Conservation (phyloP, 108 stramenopile genomes). For the Nannochloropsis oceanica region DNA sequence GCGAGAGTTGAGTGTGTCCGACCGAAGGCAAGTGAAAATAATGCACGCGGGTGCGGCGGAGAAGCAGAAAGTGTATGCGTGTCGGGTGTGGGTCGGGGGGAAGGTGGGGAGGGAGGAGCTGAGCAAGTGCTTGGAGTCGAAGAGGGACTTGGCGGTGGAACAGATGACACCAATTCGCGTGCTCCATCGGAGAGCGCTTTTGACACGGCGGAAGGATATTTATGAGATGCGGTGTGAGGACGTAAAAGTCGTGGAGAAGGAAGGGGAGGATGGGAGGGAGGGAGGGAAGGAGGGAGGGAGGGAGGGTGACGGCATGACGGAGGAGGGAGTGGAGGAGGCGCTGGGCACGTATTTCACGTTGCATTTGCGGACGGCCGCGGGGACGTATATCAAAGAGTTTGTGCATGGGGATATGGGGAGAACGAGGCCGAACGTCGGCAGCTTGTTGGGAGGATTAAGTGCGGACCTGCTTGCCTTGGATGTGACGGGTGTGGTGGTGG, state of each 20-base stretch:
- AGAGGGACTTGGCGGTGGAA: constrained; percentile 13
- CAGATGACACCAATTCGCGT: constrained; percentile 48
- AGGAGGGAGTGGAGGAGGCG: neutral
- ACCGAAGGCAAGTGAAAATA: neutral
- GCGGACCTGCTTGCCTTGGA: constrained; percentile 40
- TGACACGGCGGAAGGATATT: constrained; percentile 13
- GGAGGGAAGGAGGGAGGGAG: no score
- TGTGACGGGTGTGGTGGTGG: constrained; percentile 6
- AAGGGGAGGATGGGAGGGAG: neutral
- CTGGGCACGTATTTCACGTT: neutral
- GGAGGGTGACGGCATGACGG: neutral
- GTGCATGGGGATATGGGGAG: constrained; percentile 50
- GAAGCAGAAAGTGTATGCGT: constrained; percentile 41
- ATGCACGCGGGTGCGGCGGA: constrained; percentile 31
- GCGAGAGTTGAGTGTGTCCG: neutral
- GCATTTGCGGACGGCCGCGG: neutral
- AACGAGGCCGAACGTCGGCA: constrained; percentile 36
- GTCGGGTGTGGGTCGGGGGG: neutral
- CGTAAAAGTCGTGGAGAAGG: neutral
- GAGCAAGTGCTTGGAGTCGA: neutral
- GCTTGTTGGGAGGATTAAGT: constrained; percentile 17
- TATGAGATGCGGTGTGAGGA: neutral
- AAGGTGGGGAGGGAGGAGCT: neutral
- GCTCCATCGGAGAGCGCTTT: constrained; percentile 38
- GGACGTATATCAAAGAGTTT: constrained; percentile 52